Evolutionary conservation across 805 yeast species (phyloP), one percentile per base, ranked within the genome.

Genomic region (Saccharomycopsis fermentans): DNA sequence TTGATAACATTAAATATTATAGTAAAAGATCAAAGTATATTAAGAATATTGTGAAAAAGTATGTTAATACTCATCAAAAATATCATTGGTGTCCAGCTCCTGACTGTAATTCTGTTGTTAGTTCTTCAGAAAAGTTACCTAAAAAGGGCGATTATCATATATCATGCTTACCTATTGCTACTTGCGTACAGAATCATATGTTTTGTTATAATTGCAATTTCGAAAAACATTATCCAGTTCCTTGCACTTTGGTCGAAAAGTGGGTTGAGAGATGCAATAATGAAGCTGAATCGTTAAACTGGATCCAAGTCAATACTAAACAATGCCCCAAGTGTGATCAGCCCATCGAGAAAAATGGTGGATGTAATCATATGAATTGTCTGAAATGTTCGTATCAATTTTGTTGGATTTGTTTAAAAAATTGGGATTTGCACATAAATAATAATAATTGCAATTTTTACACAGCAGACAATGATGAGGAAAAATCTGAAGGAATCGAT

Each of bases 301-400:
- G 98, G 97, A 83, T 94, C 26, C 77, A 82, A 3, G 82, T 86
- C 3, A 84, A 92, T 69, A 90, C 99, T 1, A 85, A 89, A 64
- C 80, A 81, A 52, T 94, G 99, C 70, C 96, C 97, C 0, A 81
- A 81, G 66, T 94, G 99, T 73, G 73, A 74, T 9, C 74, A 90
- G 1, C 74, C 82, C 32, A 94, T 92, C 62, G 97, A 94, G 68
- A 90, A 92, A 66, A 87, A 87, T 68, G 98, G 97, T 24, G 99
- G 99, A 0, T 94, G 99, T 72, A 92, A 92, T 71, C 99, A 94
- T 71, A 92, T 94, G 96, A 79, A 83, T 1, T 94, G 99, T 70
- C 75, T 80, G 3, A 84, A 82, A 59, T 94, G 99, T 70, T 67
- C 69, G 12, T 71, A 81, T 68, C 88, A 91, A 68, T 94, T 90